Evolutionary conservation across 345 rosid genomes (phyloP).

Genomic region (Arabidopsis suecica): DNA sequence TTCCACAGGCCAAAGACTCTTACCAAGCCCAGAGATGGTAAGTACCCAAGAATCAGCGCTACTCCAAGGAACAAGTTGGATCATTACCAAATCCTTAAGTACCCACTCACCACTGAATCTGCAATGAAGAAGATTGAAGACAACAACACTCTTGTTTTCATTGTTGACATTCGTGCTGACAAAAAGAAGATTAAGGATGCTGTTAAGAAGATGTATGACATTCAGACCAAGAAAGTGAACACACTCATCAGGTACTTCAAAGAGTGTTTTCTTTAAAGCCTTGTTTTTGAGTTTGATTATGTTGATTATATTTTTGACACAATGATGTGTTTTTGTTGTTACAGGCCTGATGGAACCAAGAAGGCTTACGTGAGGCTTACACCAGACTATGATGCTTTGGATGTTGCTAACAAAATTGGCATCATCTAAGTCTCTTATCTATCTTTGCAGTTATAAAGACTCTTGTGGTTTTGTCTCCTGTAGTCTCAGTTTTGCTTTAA

Average conservation of each 20-base stretch:
- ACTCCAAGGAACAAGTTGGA: conserved; percentile 92
- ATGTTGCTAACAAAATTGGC: conserved; percentile 81
- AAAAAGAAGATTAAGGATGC: conserved; percentile 94
- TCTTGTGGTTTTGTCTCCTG: conserved; percentile 32
- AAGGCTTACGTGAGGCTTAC: conserved; percentile 77
- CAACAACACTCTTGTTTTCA: conserved; percentile 93
- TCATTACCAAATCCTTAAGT: conserved; percentile 88
- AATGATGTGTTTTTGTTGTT: conserved; percentile 11
- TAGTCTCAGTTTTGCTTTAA: conserved; percentile 43
- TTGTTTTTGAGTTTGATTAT: background rate
- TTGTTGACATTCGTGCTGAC: conserved; percentile 92
- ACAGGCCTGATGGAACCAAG: conserved; percentile 82
- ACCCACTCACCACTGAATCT: conserved; percentile 89
- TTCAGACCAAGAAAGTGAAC: conserved; percentile 92
- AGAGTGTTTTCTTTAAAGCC: background rate
- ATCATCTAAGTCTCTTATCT: conserved; percentile 57
- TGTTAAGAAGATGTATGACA: conserved; percentile 94
- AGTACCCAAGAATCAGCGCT: conserved; percentile 83
- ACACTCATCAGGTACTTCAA: conserved; percentile 76
- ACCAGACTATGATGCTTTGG: conserved; percentile 72
- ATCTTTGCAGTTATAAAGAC: conserved; percentile 33
- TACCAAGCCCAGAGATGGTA: conserved; percentile 77
- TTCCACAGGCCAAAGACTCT: conserved; percentile 92
- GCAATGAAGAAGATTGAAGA: conserved; percentile 98
- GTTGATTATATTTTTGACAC: background rate